Evolutionary conservation across 306 rosid species (phyloP).

Genomic region (Luffa aegyptiaca): DNA sequence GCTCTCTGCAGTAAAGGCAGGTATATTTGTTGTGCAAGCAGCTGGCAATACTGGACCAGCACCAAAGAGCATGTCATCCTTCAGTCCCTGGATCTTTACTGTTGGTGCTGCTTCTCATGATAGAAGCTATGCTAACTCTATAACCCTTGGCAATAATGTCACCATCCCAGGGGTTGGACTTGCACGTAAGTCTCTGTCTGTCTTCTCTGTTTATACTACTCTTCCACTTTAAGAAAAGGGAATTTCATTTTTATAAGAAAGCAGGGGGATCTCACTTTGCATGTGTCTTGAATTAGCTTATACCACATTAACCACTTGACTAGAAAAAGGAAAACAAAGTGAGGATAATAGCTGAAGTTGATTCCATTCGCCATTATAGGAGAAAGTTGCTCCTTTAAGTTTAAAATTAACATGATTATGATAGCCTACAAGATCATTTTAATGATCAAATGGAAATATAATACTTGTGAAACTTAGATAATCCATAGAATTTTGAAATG

Average conservation of each 20-base stretch:
- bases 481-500: background rate
- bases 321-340: background rate
- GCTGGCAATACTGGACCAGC: conserved; percentile 98
- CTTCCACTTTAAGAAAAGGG: background rate
- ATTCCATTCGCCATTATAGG: background rate
- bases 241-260: background rate
- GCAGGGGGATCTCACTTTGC: background rate
- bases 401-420: background rate
- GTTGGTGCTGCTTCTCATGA: conserved; percentile 95
- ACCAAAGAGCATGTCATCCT: conserved; percentile 86
- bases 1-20: conserved; percentile 82
- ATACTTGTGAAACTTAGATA: background rate
- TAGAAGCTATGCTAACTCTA: conserved; percentile 67
- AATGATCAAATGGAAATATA: background rate
- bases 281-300: background rate
- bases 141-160: conserved; percentile 74
- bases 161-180: conserved; percentile 78
- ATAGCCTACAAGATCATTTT: background rate
- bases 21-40: conserved; percentile 95
- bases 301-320: background rate
- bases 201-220: conserved; percentile 4
- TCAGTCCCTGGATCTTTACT: conserved; percentile 94
- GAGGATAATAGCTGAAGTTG: background rate
- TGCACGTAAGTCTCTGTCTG: conserved; percentile 59
- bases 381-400: background rate